Conservation (phyloP, 179 eudicot species). For the Silene noctiflora region DNA sequence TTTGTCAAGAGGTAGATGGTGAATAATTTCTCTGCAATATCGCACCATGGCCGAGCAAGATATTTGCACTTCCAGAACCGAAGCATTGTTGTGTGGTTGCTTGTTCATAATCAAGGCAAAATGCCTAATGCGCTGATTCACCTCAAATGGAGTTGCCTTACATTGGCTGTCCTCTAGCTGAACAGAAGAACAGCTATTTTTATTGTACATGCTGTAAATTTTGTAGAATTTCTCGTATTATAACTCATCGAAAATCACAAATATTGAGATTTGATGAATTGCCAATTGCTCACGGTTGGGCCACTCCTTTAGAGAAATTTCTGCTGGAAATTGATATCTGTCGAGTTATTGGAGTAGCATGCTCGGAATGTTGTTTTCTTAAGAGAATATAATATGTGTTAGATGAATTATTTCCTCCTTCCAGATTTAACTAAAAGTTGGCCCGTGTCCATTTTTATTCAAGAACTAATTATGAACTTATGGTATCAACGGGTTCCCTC, state of each 20-base stretch:
- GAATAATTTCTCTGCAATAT: not conserved
- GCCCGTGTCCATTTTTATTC: too few relatives aligned
- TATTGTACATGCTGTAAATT: conserved; percentile 33
- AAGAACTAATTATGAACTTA: too few relatives aligned
- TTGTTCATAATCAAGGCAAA: conserved; percentile 8
- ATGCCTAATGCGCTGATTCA: conserved; percentile 6
- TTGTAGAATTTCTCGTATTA: not conserved
- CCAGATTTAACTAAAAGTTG: too few relatives aligned
- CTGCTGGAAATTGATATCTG: not conserved
- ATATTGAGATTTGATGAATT: not conserved
- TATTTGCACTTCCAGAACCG: conserved; percentile 9
- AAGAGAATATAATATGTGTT: too few relatives aligned
- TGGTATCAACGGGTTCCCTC: too few relatives aligned
- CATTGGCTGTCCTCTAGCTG: conserved; percentile 7
- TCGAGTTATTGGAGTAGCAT: not conserved
- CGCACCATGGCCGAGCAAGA: conserved; percentile 13
- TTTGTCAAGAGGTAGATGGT: conserved; percentile 42
- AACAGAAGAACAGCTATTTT: conserved; percentile 2
- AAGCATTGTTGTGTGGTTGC: conserved; percentile 9
- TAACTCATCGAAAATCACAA: conserved; percentile 1
- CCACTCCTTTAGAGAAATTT: not conserved
- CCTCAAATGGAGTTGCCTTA: conserved; percentile 7
- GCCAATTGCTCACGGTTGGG: not conserved
- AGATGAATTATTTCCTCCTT: too few relatives aligned
- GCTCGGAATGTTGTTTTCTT: not conserved